phyloP scores from a whole-genome alignment of 2,329 filamentous ascomycete species.

The Verticillium dahliae region DNA sequence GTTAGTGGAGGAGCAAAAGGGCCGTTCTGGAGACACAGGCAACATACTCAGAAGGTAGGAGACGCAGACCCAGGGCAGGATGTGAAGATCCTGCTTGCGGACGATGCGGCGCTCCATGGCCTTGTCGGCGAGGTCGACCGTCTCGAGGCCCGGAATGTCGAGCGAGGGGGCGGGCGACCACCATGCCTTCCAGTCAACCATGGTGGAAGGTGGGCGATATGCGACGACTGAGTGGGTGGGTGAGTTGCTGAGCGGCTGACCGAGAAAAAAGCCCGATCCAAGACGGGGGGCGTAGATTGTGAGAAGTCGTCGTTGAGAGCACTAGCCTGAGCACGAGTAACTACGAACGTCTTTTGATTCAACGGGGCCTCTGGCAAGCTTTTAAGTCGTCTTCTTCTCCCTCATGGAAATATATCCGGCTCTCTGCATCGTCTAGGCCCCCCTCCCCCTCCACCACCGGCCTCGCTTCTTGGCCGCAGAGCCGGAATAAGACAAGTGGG shows the following conservation, averaged over 20 bases:
- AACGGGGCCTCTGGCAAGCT: neutral
- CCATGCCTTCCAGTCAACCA: slow-evolving; percentile 11
- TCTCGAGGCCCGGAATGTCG: slow-evolving; percentile 24
- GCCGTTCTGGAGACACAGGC: neutral
- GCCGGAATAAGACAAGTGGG: neutral
- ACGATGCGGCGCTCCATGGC: slow-evolving; percentile 25
- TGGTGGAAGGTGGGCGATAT: neutral
- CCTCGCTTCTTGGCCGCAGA: neutral
- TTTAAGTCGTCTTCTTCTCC: neutral
- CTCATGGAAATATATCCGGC: neutral
- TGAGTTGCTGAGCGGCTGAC: neutral
- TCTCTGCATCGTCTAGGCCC: neutral
- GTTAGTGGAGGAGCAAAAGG: neutral
- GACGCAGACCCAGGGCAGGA: slow-evolving; percentile 24
- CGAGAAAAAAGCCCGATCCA: too few species aligned
- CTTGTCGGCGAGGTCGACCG: slow-evolving; percentile 24
- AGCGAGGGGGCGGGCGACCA: slow-evolving; percentile 18
- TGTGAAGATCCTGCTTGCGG: slow-evolving; percentile 23
- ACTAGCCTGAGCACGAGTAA: neutral
- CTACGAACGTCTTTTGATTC: neutral
- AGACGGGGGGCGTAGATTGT: too few species aligned
- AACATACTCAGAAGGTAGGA: slow-evolving; percentile 22
- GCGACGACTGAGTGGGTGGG: neutral
- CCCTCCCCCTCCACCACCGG: neutral
- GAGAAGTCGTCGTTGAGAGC: neutral